Base-by-base conservation (phyloP, 371 early-diverging fungal species). In the Rhizopus microsporus region DNA sequence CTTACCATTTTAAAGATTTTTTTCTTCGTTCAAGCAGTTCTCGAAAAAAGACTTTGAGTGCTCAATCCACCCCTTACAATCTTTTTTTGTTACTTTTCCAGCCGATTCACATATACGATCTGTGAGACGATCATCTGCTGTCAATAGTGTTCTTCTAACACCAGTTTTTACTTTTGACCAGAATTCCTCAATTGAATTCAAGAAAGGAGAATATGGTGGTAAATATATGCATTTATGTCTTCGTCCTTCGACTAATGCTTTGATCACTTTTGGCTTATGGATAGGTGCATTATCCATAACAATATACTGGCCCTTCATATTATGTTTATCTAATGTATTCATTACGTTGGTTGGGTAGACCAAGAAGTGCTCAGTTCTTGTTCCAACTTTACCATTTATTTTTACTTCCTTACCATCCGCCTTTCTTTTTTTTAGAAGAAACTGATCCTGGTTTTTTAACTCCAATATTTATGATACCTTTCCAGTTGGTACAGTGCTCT, bases 311-410 rank as follows among this genome's bases (percentile, higher is more conserved):
- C 31, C 57, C 40, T 57, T 57, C 38, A 57, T 57, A 57, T 57
- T 39, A 57, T 57, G 47, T 49, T 56, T 56, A 56, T 56, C 57
- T 56, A 56, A 40, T 56, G 57, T 56, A 56, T 49, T 15, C 57
- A 56, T 56, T 56, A 40, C 57, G 49, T 56, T 56, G 57, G 32
- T 56, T 52, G 51, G 49, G 17, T 56, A 48, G 23, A 48, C 56
- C 49, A 54, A 43, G 44, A 54, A 54, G 54, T 54, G 54, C 44
- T 54, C 54, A 54, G 53, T 39, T 44, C 54, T 54, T 54, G 54
- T 54, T 33, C 44, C 54, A 54, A 54, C 54, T 44, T 44, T 44
- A 33, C 54, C 44, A 31, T 54, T 42, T 54, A 54, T 54, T 48
- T 46, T 44, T n/a, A n/a, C n/a, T n/a, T n/a, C n/a, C n/a, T n/a